Conservation (phyloP, 768 basidiomycete species). For the Auricularia auricula-judae region DNA sequence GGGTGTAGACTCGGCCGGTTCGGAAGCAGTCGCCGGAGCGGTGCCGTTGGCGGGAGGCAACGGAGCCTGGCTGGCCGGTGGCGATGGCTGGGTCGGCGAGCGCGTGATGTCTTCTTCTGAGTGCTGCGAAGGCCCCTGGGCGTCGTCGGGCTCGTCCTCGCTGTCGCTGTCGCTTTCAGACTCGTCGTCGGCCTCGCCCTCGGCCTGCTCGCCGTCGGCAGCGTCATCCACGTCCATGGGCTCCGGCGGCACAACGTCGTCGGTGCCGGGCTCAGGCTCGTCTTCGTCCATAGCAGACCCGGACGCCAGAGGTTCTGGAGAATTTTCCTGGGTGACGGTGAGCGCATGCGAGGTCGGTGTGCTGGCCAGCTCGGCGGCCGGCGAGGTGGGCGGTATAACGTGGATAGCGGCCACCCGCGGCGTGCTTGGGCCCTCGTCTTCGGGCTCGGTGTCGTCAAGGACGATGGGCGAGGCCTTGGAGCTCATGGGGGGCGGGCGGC, state of each 20-base stretch:
- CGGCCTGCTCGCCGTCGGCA: slow-evolving; percentile 1
- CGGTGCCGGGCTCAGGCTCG: background rate
- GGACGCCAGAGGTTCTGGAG: background rate
- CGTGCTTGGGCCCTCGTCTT: background rate
- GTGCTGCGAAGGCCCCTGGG: background rate
- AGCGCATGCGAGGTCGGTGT: background rate
- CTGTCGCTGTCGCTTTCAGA: background rate
- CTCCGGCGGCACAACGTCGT: background rate
- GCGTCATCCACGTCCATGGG: background rate
- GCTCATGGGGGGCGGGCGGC: background rate
- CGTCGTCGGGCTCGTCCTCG: background rate
- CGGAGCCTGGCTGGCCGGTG: background rate
- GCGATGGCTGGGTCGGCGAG: background rate
- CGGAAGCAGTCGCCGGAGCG: no score
- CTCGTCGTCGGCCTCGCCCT: slow-evolving; percentile 1
- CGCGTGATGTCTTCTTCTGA: background rate
- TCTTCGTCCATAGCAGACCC: background rate
- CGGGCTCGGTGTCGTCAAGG: background rate
- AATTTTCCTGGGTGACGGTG: background rate
- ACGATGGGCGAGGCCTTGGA: background rate
- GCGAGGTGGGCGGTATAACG: background rate
- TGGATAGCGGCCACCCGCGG: background rate
- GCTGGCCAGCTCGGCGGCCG: background rate
- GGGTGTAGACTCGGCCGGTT: slow-evolving; percentile 11
- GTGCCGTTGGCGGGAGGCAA: no score